Evolutionary conservation across 352 stramenopile genomes (phyloP).

Genomic region (Phytopythium boreale): DNA sequence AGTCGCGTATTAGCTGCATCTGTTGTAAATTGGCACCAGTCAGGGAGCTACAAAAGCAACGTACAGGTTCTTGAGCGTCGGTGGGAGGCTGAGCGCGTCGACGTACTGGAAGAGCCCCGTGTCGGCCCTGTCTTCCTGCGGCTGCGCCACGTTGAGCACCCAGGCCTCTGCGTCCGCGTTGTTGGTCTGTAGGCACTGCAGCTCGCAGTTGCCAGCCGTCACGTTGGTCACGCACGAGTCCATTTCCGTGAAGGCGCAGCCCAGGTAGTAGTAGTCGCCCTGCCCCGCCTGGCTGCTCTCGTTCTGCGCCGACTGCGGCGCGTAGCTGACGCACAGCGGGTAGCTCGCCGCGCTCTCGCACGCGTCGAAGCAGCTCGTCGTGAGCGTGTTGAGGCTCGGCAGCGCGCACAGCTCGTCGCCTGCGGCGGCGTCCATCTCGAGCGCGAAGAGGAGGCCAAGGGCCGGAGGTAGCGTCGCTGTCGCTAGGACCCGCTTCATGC

Average conservation of each 20-base stretch:
- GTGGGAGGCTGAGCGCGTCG: slow-evolving; percentile 45
- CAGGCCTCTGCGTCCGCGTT: slow-evolving; percentile 32
- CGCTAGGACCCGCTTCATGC: neutral
- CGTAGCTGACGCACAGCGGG: slow-evolving; percentile 67
- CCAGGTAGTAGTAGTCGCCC: slow-evolving; percentile 60
- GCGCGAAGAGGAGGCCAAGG: neutral
- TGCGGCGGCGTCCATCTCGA: neutral
- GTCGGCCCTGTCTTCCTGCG: slow-evolving; percentile 60
- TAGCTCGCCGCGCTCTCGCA: slow-evolving; percentile 25
- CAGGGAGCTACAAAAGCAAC: slow-evolving; percentile 6
- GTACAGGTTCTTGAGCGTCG: slow-evolving; percentile 57
- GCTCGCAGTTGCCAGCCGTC: slow-evolving; percentile 39
- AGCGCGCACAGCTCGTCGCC: slow-evolving; percentile 21
- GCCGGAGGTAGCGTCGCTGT: neutral
- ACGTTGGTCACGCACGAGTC: slow-evolving; percentile 47
- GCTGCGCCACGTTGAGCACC: slow-evolving; percentile 56
- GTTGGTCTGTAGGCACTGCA: slow-evolving; percentile 60
- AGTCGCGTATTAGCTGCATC: slow-evolving; percentile 21
- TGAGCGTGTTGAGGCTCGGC: slow-evolving; percentile 54
- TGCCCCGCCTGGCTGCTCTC: slow-evolving; percentile 31
- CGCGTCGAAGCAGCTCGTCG: slow-evolving; percentile 46
- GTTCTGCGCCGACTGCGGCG: slow-evolving; percentile 21
- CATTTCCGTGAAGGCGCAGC: slow-evolving; percentile 48
- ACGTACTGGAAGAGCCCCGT: slow-evolving; percentile 59
- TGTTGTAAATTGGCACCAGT: neutral